Evolutionary conservation across 2,329 filamentous ascomycete species (phyloP).

Genomic region (Paecilomyces formosus): DNA sequence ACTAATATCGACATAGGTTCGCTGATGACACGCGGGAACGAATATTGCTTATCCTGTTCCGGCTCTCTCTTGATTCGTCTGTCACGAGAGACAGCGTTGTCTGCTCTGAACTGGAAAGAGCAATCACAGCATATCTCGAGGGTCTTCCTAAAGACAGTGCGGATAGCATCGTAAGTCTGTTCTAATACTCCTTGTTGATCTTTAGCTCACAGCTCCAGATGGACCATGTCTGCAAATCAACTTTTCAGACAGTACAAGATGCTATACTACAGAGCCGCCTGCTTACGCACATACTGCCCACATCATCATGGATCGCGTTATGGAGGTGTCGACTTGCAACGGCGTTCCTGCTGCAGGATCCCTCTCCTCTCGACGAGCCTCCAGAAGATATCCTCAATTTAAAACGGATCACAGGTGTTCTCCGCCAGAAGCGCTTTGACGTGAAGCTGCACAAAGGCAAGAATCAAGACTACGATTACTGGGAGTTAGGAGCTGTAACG

Average conservation of each 20-base stretch:
- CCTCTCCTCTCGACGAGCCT: constrained; percentile 18
- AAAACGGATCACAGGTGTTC: constrained; percentile 18
- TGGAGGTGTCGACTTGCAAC: constrained; percentile 34
- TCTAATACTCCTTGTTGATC: not conserved
- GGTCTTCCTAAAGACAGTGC: constrained; percentile 12
- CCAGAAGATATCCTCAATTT: constrained; percentile 21
- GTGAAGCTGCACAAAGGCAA: constrained; percentile 13
- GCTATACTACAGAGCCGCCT: constrained; percentile 31
- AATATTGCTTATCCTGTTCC: constrained; percentile 25
- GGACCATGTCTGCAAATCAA: constrained; percentile 16
- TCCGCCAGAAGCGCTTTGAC: constrained; percentile 25
- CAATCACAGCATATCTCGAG: constrained; percentile 24
- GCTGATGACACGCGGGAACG: constrained; percentile 22
- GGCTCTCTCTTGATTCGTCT: constrained; percentile 28
- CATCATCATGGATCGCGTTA: constrained; percentile 26
- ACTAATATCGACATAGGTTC: constrained; percentile 18
- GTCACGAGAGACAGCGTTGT: constrained; percentile 21
- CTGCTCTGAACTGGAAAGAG: constrained; percentile 24
- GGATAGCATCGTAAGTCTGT: constrained; percentile 15
- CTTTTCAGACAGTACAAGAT: constrained; percentile 30
- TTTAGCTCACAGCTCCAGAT: constrained; percentile 17
- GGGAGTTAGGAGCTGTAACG: constrained; percentile 57
- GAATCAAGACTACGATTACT: constrained; percentile 49
- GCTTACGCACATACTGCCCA: constrained; percentile 32
- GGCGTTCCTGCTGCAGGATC: constrained; percentile 25